These are phyloP conservation scores for Verticillium tricorpus DNA, from an alignment of 2,329 filamentous ascomycete species.

Conservation along the genomic window DNA sequence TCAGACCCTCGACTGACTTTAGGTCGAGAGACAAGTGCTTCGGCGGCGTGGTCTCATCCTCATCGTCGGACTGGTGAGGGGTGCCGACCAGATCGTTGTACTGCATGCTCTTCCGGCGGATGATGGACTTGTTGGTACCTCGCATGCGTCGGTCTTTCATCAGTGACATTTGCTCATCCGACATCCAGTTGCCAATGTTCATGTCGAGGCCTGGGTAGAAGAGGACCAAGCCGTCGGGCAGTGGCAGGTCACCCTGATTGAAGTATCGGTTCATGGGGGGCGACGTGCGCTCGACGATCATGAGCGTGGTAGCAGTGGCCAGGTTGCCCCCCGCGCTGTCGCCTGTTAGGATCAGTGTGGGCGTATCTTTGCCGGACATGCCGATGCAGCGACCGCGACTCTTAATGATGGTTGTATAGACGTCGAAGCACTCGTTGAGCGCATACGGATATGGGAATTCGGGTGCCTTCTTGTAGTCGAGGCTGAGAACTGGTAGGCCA, in stretches of 20 bases:
- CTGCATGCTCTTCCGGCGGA: slow-evolving; percentile 82
- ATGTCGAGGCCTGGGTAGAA: slow-evolving; percentile 91
- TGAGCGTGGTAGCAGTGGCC: slow-evolving; percentile 69
- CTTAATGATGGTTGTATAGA: slow-evolving; percentile 31
- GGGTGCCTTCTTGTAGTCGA: slow-evolving; percentile 69
- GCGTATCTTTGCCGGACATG: slow-evolving; percentile 32
- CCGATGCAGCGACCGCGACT: slow-evolving; percentile 37
- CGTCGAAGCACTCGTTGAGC: slow-evolving; percentile 46
- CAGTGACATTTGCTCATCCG: slow-evolving; percentile 92
- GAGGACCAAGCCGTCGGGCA: slow-evolving; percentile 76
- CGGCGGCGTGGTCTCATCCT: slow-evolving; percentile 44
- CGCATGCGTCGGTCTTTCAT: slow-evolving; percentile 79
- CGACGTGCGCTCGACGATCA: slow-evolving; percentile 74
- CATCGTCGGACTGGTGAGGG: slow-evolving; percentile 75
- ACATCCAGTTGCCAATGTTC: slow-evolving; percentile 99
- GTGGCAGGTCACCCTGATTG: slow-evolving; percentile 57
- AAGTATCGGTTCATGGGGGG: slow-evolving; percentile 48
- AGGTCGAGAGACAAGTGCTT: slow-evolving; percentile 15
- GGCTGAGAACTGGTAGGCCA: slow-evolving; percentile 80
- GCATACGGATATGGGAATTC: slow-evolving; percentile 45
- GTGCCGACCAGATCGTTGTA: slow-evolving; percentile 82
- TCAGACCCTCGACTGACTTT: not conserved
- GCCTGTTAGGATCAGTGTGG: slow-evolving; percentile 39
- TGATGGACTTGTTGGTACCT: slow-evolving; percentile 71
- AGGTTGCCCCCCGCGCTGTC: slow-evolving; percentile 47